Percentiles rank a stretch among this genome's conserved stretches.
These are phyloP conservation scores for Ascodesmis nigricans DNA, from an alignment of 495 filamentous ascomycete genomes.

Conservation along the genomic window DNA sequence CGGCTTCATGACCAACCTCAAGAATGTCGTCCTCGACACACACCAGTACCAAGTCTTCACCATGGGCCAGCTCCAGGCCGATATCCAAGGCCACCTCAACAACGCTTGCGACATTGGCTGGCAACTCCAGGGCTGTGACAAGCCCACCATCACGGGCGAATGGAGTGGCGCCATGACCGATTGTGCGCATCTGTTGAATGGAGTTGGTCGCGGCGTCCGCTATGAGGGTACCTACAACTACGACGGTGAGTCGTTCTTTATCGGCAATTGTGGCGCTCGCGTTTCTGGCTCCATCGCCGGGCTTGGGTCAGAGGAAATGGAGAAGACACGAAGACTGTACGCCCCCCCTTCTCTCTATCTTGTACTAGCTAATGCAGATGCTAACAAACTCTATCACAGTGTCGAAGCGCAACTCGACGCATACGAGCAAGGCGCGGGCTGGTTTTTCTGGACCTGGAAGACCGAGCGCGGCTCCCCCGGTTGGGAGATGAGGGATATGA, in stretches of 20 bases:
- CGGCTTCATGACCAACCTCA: constrained; percentile 39
- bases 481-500: constrained; percentile 58
- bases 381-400: constrained; percentile 9
- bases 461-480: constrained; percentile 60
- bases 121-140: constrained; percentile 35
- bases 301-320: constrained; percentile 11
- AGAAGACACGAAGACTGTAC: constrained; percentile 15
- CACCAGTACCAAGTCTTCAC: constrained; percentile 53
- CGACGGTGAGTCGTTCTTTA: too few relatives aligned
- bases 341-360: background rate
- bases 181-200: constrained; percentile 52
- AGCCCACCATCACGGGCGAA: constrained; percentile 41
- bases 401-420: constrained; percentile 57
- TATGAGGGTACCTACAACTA: constrained; percentile 49
- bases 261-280: constrained; percentile 33
- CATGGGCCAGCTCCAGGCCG: constrained; percentile 30
- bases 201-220: constrained; percentile 41
- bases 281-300: constrained; percentile 8
- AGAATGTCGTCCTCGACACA: constrained; percentile 44
- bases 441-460: constrained; percentile 75
- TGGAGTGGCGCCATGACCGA: constrained; percentile 28
- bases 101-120: constrained; percentile 30
- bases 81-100: constrained; percentile 29
- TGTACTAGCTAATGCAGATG: background rate
- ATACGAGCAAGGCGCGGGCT: constrained; percentile 44